phyloP scores from a whole-genome alignment of 1,139 yeast genomes.

The Yamadazyma aaseri region DNA sequence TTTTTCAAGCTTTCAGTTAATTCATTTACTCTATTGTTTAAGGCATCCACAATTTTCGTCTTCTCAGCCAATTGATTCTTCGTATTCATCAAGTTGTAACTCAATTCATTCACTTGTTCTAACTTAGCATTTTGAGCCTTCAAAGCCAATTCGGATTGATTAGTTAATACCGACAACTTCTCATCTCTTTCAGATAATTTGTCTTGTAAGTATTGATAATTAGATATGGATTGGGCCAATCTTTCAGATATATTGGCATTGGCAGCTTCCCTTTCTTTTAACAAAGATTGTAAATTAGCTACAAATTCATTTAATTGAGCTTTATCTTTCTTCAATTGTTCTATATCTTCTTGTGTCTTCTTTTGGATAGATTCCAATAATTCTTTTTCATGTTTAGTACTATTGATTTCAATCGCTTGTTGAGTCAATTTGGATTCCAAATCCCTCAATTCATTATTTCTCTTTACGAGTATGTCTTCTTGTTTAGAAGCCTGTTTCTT shows the following conservation, averaged over 20 bases:
- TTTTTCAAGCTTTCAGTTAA: conserved; percentile 16
- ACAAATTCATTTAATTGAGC: conserved; percentile 58
- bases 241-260: conserved; percentile 52
- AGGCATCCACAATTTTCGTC: conserved; percentile 23
- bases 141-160: conserved; percentile 55
- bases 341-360: conserved; percentile 55
- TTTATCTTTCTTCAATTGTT: conserved; percentile 57
- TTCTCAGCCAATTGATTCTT: conserved; percentile 40
- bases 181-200: conserved; percentile 53
- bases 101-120: conserved; percentile 56
- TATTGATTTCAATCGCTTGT: conserved; percentile 45
- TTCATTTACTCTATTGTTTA: conserved; percentile 24
- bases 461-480: conserved; percentile 52
- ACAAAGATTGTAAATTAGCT: conserved; percentile 59
- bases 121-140: conserved; percentile 67
- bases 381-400: conserved; percentile 55
- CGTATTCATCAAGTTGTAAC: conserved; percentile 38
- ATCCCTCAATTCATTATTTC: conserved; percentile 54
- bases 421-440: conserved; percentile 52
- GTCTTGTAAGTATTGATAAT: conserved; percentile 51
- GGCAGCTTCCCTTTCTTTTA: conserved; percentile 60
- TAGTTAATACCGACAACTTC: conserved; percentile 44
- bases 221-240: conserved; percentile 48
- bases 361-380: conserved; percentile 50
- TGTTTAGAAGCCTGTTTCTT: conserved; percentile 57